Percentiles rank a stretch among this genome's conserved stretches.
phyloP scores from a whole-genome alignment of 2,329 filamentous ascomycete genomes.

The Pseudocercospora pini-densiflorae region DNA sequence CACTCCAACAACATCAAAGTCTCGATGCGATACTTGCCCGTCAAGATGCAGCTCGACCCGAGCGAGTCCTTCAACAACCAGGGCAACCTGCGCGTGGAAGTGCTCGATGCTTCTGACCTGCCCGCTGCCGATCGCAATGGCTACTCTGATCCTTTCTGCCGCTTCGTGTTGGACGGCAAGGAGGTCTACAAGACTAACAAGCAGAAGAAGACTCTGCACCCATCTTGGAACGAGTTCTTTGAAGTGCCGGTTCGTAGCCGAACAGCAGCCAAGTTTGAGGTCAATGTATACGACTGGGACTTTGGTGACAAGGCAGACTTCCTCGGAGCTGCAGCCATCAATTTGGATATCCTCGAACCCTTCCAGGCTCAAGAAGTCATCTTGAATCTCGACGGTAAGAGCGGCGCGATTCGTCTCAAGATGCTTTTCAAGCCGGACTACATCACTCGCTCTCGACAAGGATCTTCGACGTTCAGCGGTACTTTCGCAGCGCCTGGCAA shows the following conservation, averaged over 20 bases:
- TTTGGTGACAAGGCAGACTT: slow-evolving; percentile 94
- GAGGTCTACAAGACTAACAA: slow-evolving; percentile 94
- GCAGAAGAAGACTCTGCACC: slow-evolving; percentile 95
- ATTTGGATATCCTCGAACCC: slow-evolving; percentile 79
- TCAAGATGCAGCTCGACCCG: slow-evolving; percentile 91
- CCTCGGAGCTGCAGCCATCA: slow-evolving; percentile 76
- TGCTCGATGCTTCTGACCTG: slow-evolving; percentile 84
- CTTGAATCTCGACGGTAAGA: slow-evolving; percentile 84
- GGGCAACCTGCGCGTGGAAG: slow-evolving; percentile 90
- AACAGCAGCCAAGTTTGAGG: slow-evolving; percentile 79
- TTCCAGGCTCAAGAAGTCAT: slow-evolving; percentile 79
- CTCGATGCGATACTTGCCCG: slow-evolving; percentile 91
- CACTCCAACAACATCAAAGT: slow-evolving; percentile 80
- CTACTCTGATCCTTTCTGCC: slow-evolving; percentile 96
- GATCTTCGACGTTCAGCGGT: slow-evolving; percentile 89
- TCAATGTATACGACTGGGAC: slow-evolving; percentile 93
- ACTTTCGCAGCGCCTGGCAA: slow-evolving; percentile 86
- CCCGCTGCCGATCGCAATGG: slow-evolving; percentile 94
- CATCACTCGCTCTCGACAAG: slow-evolving; percentile 82
- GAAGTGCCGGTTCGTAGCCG: slow-evolving; percentile 81
- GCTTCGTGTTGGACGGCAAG: slow-evolving; percentile 86
- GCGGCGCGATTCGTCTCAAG: slow-evolving; percentile 78
- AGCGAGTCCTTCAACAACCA: slow-evolving; percentile 99
- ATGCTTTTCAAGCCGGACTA: slow-evolving; percentile 94
- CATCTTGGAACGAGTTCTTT: slow-evolving; percentile 96